phyloP scores from a whole-genome alignment of 768 basidiomycete genomes.

The Kockovaella imperatae region DNA sequence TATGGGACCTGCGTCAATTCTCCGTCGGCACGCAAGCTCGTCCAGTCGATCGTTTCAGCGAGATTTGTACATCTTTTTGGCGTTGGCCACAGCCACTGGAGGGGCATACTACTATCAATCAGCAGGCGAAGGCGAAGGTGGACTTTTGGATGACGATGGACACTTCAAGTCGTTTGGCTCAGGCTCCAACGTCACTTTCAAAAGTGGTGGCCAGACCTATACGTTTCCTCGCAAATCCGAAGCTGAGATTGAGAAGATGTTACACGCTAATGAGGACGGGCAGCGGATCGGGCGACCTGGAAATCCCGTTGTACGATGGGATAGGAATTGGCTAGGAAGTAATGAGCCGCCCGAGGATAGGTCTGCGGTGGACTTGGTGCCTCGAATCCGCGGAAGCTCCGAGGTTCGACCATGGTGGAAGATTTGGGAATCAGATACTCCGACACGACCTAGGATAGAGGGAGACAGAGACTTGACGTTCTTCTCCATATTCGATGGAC shows the following conservation, averaged over 20 bases:
- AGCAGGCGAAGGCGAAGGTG: too few relatives aligned
- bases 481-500: constrained; percentile 67
- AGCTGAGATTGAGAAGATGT: constrained; percentile 19
- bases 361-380: constrained; percentile 60
- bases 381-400: constrained; percentile 42
- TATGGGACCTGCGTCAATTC: too few relatives aligned
- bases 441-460: constrained; percentile 26
- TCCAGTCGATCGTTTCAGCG: too few relatives aligned
- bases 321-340: constrained; percentile 69
- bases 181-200: too few relatives aligned
- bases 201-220: background rate
- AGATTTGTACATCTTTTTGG: too few relatives aligned
- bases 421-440: constrained; percentile 22
- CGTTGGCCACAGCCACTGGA: too few relatives aligned
- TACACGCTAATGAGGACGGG: constrained; percentile 20
- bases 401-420: constrained; percentile 13
- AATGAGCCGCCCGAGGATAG: constrained; percentile 93
- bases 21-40: too few relatives aligned
- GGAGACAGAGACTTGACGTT: constrained; percentile 63
- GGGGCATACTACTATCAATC: constrained; percentile 21
- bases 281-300: constrained; percentile 10
- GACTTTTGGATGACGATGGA: too few relatives aligned
- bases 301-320: constrained; percentile 48
- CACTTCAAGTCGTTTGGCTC: too few relatives aligned
- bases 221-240: constrained; percentile 17